phyloP scores from a whole-genome alignment of 768 basidiomycete genomes.

The Suillus weaverae region DNA sequence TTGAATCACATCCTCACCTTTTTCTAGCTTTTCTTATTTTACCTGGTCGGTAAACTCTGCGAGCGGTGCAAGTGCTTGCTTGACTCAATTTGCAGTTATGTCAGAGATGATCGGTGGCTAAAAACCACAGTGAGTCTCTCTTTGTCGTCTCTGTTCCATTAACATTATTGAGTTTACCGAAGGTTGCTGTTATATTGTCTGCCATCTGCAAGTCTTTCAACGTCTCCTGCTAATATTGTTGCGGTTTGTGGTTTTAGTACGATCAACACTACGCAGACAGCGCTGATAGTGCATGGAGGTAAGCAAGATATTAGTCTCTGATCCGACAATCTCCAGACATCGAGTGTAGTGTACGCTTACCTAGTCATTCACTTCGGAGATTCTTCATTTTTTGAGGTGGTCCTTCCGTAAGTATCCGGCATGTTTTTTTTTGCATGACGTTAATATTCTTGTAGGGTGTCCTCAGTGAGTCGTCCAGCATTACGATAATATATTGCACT shows the following conservation, averaged over 20 bases:
- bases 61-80: neutral
- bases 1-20: neutral
- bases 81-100: neutral
- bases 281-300: conserved; percentile 2
- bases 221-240: neutral
- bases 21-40: neutral
- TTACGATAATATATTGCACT: neutral
- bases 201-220: neutral
- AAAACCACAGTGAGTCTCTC: neutral
- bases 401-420: neutral
- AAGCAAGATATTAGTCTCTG: neutral
- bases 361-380: neutral
- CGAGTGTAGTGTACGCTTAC: neutral
- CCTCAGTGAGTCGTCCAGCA: neutral
- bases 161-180: neutral
- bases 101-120: conserved; percentile 4
- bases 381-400: neutral
- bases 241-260: neutral
- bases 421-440: neutral
- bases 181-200: conserved; percentile 1
- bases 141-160: neutral
- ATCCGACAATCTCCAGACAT: neutral
- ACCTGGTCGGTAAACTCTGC: conserved; percentile 1
- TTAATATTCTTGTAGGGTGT: neutral
- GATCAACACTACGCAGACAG: neutral